Evolutionary conservation across 768 basidiomycete species (phyloP).

Genomic region (Paxillus rubicundulus): DNA sequence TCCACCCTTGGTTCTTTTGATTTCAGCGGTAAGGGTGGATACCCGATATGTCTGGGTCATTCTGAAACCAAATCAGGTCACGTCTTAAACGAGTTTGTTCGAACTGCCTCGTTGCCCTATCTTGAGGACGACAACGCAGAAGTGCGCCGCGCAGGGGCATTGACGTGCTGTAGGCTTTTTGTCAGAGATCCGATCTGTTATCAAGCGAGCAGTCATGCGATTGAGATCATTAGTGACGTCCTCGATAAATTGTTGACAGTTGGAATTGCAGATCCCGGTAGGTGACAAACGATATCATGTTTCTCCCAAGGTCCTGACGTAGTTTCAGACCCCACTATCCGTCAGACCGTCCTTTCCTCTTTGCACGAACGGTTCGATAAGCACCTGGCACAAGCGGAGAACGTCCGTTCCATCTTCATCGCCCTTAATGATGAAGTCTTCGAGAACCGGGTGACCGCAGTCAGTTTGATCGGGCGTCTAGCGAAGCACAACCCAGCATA

Average conservation of each 20-base stretch:
- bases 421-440: constrained; percentile 97
- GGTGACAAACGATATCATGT: not conserved
- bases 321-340: constrained; percentile 63
- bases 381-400: constrained; percentile 96
- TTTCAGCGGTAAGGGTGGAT: constrained; percentile 68
- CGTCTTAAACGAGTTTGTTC: constrained; percentile 92
- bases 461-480: constrained; percentile 86
- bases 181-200: constrained; percentile 94
- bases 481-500: constrained; percentile 97
- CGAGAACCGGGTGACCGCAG: constrained; percentile 89
- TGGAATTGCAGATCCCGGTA: constrained; percentile 94
- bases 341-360: constrained; percentile 80
- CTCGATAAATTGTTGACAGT: constrained; percentile 93
- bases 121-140: constrained; percentile 90
- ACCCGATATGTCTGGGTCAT: constrained; percentile 1
- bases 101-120: constrained; percentile 86
- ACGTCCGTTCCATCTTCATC: constrained; percentile 95
- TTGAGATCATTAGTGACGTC: constrained; percentile 97
- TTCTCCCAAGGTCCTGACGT: constrained; percentile 6
- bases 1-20: constrained; percentile 89
- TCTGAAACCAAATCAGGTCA: constrained; percentile 56
- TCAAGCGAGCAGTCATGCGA: constrained; percentile 93
- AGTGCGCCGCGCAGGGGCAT: constrained; percentile 84
- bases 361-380: constrained; percentile 95
- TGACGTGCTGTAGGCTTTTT: constrained; percentile 90